Conservation (phyloP, 2,329 filamentous ascomycete species). For the Nakataea oryzae region DNA sequence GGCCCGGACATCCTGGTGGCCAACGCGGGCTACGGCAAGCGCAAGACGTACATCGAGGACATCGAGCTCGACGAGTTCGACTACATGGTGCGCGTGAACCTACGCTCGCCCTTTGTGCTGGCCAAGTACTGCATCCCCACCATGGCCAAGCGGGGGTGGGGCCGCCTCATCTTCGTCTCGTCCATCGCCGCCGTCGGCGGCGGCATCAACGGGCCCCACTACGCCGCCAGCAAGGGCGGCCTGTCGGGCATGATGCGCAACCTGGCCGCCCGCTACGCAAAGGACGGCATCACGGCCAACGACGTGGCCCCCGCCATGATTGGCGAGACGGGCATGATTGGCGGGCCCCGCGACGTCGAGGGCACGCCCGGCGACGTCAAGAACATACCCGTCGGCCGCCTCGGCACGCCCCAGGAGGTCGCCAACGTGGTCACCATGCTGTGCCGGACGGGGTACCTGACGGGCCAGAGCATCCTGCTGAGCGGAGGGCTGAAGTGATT, state of each 20-base stretch:
- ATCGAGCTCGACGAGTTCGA: slow-evolving; percentile 56
- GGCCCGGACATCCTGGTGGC: slow-evolving; percentile 51
- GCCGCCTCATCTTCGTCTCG: slow-evolving; percentile 37
- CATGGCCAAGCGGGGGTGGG: slow-evolving; percentile 51
- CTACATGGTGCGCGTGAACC: slow-evolving; percentile 49
- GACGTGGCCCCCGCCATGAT: slow-evolving; percentile 63
- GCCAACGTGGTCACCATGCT: slow-evolving; percentile 52
- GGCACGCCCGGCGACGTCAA: slow-evolving; percentile 47
- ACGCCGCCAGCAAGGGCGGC: slow-evolving; percentile 52
- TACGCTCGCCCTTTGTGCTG: slow-evolving; percentile 51
- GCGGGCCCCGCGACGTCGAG: slow-evolving; percentile 36
- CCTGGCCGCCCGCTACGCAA: slow-evolving; percentile 46
- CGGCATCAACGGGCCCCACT: slow-evolving; percentile 52
- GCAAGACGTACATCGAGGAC: slow-evolving; percentile 44
- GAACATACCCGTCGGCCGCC: slow-evolving; percentile 47
- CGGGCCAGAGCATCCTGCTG: slow-evolving; percentile 42
- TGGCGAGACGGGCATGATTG: slow-evolving; percentile 53
- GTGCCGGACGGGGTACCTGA: slow-evolving; percentile 49
- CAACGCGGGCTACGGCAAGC: slow-evolving; percentile 57
- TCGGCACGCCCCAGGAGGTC: slow-evolving; percentile 48
- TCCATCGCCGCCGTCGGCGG: slow-evolving; percentile 53
- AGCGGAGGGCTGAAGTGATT: slow-evolving; percentile 38
- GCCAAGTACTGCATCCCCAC: slow-evolving; percentile 48
- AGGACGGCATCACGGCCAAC: slow-evolving; percentile 53
- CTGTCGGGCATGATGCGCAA: slow-evolving; percentile 57